phyloP scores from a whole-genome alignment of 345 rosid species.

The Excoecaria agallocha region DNA sequence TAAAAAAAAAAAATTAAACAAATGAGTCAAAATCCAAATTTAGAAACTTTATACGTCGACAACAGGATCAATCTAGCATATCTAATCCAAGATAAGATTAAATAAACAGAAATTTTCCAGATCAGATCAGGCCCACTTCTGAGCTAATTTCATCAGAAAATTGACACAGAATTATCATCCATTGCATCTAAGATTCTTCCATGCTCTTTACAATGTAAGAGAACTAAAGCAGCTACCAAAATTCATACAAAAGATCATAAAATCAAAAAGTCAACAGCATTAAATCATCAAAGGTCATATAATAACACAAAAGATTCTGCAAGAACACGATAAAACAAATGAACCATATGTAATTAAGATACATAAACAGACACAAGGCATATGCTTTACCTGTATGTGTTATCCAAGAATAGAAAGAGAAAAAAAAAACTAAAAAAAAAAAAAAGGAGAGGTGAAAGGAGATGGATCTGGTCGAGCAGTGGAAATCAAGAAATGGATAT shows the following conservation, averaged over 20 bases:
- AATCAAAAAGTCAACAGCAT: too few relatives aligned
- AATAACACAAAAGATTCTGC: too few relatives aligned
- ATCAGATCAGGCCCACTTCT: slow-evolving; percentile 12
- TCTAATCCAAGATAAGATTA: neutral
- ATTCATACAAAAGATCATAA: too few relatives aligned
- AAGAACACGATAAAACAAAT: too few relatives aligned
- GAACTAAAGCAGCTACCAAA: too few relatives aligned
- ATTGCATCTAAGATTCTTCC: too few relatives aligned
- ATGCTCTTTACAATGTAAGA: too few relatives aligned
- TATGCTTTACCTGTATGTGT: neutral
- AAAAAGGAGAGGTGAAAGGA: neutral
- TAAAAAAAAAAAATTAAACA: neutral
- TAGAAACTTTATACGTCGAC: neutral
- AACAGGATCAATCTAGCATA: neutral
- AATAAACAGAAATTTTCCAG: neutral
- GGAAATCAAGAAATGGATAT: neutral
- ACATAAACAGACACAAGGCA: neutral
- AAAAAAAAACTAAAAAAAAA: neutral
- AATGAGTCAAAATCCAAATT: slow-evolving; percentile 2
- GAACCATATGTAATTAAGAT: too few relatives aligned
- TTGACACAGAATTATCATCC: too few relatives aligned
- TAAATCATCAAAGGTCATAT: too few relatives aligned
- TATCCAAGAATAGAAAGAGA: too few relatives aligned
- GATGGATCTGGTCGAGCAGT: slow-evolving; percentile 15
- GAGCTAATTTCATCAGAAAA: neutral